Conservation (phyloP, 1,284 basidiomycete genomes). For the Blastosporella zonata region DNA sequence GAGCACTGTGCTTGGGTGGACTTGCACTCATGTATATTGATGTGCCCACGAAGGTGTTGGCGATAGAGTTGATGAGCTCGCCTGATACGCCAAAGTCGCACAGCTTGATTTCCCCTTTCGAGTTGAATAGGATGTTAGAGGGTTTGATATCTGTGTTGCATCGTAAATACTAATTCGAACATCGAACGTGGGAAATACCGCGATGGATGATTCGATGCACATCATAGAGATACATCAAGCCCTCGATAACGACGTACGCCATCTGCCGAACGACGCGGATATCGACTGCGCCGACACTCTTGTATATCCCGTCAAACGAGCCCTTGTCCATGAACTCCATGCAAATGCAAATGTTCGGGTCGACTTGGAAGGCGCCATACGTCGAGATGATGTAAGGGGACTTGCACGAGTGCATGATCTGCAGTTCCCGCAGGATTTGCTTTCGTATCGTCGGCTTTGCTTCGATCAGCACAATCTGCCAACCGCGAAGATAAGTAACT, state of each 20-base stretch:
- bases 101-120: conserved; percentile 93
- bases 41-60: conserved; percentile 98
- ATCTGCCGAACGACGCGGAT: conserved; percentile 90
- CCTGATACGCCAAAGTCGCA: conserved; percentile 99
- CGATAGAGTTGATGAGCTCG: conserved; percentile 97
- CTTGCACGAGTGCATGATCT: conserved; percentile 98
- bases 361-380: conserved; percentile 93
- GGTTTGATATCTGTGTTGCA: conserved; percentile 88
- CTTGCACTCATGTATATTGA: conserved; percentile 99
- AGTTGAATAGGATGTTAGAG: conserved; percentile 95
- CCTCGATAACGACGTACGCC: conserved; percentile 89
- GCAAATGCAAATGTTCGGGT: conserved; percentile 98
- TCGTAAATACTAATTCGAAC: background rate
- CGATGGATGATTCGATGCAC: conserved; percentile 99
- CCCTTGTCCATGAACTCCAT: conserved; percentile 98
- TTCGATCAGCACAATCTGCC: conserved; percentile 96
- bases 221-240: conserved; percentile 97
- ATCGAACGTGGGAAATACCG: conserved; percentile 64
- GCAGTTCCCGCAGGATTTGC: conserved; percentile 95
- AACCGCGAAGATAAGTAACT: background rate
- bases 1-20: no score
- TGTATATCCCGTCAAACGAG: conserved; percentile 91
- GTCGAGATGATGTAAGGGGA: conserved; percentile 94
- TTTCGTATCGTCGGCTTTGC: conserved; percentile 97
- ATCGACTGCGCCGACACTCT: conserved; percentile 86